Conservation (phyloP, 2,329 filamentous ascomycete genomes). For the Exophiala lecanii-corni region DNA sequence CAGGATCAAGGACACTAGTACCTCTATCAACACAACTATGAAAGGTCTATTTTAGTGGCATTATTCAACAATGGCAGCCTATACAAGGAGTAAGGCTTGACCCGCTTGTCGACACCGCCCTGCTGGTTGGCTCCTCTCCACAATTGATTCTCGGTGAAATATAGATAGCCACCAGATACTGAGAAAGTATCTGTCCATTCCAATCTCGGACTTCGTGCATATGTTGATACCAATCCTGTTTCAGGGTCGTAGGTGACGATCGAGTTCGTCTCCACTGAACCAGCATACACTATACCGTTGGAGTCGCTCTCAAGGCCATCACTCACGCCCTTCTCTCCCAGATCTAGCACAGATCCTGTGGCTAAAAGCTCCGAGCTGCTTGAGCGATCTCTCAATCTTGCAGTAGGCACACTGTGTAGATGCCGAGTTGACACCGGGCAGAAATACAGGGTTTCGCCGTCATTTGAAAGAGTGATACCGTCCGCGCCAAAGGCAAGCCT, state of each 20-base stretch:
- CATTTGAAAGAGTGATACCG: constrained; percentile 48
- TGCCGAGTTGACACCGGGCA: constrained; percentile 42
- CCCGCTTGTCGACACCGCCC: constrained; percentile 40
- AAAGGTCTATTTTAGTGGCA: constrained; percentile 39
- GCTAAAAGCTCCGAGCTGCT: constrained; percentile 41
- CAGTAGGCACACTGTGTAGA: constrained; percentile 44
- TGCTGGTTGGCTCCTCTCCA: constrained; percentile 34
- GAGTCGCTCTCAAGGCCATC: constrained; percentile 51
- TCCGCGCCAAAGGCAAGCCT: constrained; percentile 45
- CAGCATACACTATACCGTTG: constrained; percentile 47
- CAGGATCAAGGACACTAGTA: too few relatives aligned
- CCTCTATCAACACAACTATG: too few relatives aligned
- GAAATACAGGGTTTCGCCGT: constrained; percentile 46
- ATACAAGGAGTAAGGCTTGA: constrained; percentile 42
- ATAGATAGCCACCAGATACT: constrained; percentile 44
- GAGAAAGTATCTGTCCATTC: constrained; percentile 50
- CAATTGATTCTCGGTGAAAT: constrained; percentile 52
- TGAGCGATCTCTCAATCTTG: constrained; percentile 37
- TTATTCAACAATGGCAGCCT: constrained; percentile 39
- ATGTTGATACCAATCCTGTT: constrained; percentile 41
- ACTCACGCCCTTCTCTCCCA: constrained; percentile 46
- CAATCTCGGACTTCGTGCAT: constrained; percentile 44
- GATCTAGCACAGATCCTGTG: constrained; percentile 39
- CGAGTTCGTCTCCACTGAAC: constrained; percentile 48
- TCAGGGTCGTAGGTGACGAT: constrained; percentile 44